Evolutionary conservation across 1,139 yeast genomes (phyloP).

Genomic region (Eremothecium coryli): DNA sequence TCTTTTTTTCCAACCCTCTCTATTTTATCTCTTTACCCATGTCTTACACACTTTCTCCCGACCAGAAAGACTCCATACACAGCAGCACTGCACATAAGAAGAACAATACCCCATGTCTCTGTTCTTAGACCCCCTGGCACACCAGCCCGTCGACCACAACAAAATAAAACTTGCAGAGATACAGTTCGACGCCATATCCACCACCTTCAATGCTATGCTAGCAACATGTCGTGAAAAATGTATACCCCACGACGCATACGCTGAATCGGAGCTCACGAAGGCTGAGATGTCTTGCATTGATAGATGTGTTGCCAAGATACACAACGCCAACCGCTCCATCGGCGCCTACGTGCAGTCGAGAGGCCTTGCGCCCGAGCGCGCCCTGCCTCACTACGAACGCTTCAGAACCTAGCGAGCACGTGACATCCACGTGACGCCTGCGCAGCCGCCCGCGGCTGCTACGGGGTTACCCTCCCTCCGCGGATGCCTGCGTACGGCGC

Average conservation of each 20-base stretch:
- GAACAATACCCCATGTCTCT: slow-evolving; percentile 48
- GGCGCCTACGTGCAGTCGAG: slow-evolving; percentile 42
- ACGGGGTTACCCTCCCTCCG: not conserved
- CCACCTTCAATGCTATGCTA: slow-evolving; percentile 53
- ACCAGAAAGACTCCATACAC: no score
- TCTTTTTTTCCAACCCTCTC: not conserved
- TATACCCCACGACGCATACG: slow-evolving; percentile 57
- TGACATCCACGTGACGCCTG: no score
- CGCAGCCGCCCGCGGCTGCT: slow-evolving; percentile 1
- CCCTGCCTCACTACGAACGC: slow-evolving; percentile 23
- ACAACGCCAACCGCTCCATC: slow-evolving; percentile 51
- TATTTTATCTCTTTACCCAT: not conserved
- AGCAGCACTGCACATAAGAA: no score
- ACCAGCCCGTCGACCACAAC: slow-evolving; percentile 52
- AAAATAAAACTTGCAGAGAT: slow-evolving; percentile 62
- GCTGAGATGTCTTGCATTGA: slow-evolving; percentile 72
- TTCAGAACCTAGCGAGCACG: no score
- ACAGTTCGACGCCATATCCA: slow-evolving; percentile 65
- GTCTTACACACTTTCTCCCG: not conserved
- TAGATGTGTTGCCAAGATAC: slow-evolving; percentile 68
- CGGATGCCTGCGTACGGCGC: not conserved
- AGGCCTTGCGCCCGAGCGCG: slow-evolving; percentile 25
- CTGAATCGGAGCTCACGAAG: slow-evolving; percentile 69
- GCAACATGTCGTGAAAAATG: slow-evolving; percentile 60
- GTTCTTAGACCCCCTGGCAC: slow-evolving; percentile 41